Base-by-base conservation (phyloP, 441 rosid genomes). In the Gossypium schwendimanii region DNA sequence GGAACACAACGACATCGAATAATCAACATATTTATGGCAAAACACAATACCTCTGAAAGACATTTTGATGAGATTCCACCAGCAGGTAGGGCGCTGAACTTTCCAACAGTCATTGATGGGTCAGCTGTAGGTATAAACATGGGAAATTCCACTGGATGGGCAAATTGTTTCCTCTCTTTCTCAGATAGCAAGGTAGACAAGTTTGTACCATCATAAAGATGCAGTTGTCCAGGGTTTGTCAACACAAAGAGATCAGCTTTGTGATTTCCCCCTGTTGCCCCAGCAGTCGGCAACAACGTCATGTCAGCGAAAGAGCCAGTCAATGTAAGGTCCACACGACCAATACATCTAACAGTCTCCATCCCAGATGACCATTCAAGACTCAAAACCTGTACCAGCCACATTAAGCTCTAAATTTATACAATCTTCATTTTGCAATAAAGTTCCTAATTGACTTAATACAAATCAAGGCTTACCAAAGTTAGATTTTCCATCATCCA, bases 191-290 rank as follows among this genome's bases (percentile, higher is more conserved):
- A 70, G 66, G 75, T 55, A 75, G 84, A 78, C 75, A 89, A 77
- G 77, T 77, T 69, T 69, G 71, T 74, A 55, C 74, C 83, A 75
- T 85, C 86, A 53, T 77, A 87, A 63, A 83, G 78, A 83, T 84
- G 88, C 74, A 89, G 73, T 71, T 86, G 81, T 76, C 93, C 93
- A 3, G 91, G 89, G 54, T 81, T 87, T 76, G 91, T 81, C 83
- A 87, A 80, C 28, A 87, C 81, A 78, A 82, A 81, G 23, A 86
- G 74, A 76, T 78, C 81, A 49, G 86, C 81, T 74, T 76, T 78
- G 62, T 70, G 75, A 74, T 77, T 78, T 47, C 55, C 75, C 67
- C 61, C 77, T 6, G 76, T 72, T 68, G 79, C 71, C 80, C 84
- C 84, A 70, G 72, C 75, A 76, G 74, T 83, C 20, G 91, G 81